Percentiles rank a stretch among this genome's conserved stretches.
phyloP scores from a whole-genome alignment of 1,284 basidiomycete genomes.

The Ceratobasidium sp. region DNA sequence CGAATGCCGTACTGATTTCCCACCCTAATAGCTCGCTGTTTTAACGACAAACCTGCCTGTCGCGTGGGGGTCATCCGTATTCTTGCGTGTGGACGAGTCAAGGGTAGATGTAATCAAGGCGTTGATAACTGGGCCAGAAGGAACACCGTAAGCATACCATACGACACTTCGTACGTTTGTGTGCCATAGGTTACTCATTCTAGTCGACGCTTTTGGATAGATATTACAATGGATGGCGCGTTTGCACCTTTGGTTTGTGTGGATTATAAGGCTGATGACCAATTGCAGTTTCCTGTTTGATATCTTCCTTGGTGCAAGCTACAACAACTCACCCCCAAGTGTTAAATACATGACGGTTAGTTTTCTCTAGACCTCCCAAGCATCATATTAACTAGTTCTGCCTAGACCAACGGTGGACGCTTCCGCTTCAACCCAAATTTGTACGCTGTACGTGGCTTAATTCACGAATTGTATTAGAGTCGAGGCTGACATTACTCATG shows the following conservation, averaged over 20 bases:
- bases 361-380: constrained; percentile 17
- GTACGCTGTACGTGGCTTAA: constrained; percentile 66
- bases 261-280: background rate
- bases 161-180: constrained; percentile 41
- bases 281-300: constrained; percentile 74
- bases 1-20: background rate
- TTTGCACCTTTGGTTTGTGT: background rate
- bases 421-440: constrained; percentile 91
- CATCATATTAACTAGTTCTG: constrained; percentile 36
- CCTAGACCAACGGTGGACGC: constrained; percentile 82
- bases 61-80: constrained; percentile 88
- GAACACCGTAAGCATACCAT: constrained; percentile 74
- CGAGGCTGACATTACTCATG: background rate
- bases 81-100: constrained; percentile 82
- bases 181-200: constrained; percentile 13
- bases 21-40: constrained; percentile 72
- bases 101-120: constrained; percentile 91
- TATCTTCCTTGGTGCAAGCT: constrained; percentile 82
- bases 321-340: constrained; percentile 78
- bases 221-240: constrained; percentile 81
- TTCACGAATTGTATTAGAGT: background rate
- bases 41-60: constrained; percentile 87
- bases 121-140: constrained; percentile 84
- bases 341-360: constrained; percentile 89
- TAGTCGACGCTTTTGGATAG: constrained; percentile 51